These are phyloP conservation scores for Exophiala phaeomuriformis DNA, from an alignment of 2,329 filamentous ascomycete species.

Conservation along the genomic window DNA sequence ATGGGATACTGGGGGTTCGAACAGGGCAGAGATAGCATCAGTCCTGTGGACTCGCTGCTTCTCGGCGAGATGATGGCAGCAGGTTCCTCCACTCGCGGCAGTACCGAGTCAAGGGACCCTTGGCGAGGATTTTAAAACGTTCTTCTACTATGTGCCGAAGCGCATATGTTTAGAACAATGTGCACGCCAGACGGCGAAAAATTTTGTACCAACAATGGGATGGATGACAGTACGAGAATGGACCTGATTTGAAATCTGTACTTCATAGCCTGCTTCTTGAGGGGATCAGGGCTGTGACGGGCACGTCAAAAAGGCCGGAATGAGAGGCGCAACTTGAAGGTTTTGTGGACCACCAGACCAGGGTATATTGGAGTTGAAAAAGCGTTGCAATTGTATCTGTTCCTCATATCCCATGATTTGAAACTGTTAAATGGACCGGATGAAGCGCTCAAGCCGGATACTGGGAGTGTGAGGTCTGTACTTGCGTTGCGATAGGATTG, in stretches of 20 bases:
- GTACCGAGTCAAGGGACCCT: slow-evolving; percentile 18
- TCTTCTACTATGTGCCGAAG: not conserved
- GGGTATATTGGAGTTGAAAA: not conserved
- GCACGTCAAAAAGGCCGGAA: not conserved
- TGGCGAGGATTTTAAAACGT: slow-evolving; percentile 19
- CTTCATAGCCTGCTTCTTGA: no score
- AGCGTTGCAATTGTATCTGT: not conserved
- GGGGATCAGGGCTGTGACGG: not conserved
- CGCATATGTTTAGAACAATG: slow-evolving; percentile 13
- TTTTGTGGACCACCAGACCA: not conserved
- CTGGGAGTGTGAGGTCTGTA: not conserved
- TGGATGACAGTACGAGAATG: slow-evolving; percentile 8
- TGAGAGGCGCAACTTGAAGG: slow-evolving; percentile 5
- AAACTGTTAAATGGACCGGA: not conserved
- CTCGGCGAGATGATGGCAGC: slow-evolving; percentile 23
- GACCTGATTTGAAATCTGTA: not conserved
- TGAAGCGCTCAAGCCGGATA: slow-evolving; percentile 1
- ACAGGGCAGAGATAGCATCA: slow-evolving; percentile 20
- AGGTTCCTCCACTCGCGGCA: slow-evolving; percentile 20
- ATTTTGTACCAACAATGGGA: slow-evolving; percentile 4
- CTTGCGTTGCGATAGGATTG: no score
- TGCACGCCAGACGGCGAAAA: slow-evolving; percentile 10
- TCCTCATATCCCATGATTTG: slow-evolving; percentile 2
- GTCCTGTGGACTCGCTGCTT: slow-evolving; percentile 22
- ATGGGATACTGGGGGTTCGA: slow-evolving; percentile 28